Base-by-base conservation (phyloP, 805 yeast genomes). In the Torulaspora gathmanii region DNA sequence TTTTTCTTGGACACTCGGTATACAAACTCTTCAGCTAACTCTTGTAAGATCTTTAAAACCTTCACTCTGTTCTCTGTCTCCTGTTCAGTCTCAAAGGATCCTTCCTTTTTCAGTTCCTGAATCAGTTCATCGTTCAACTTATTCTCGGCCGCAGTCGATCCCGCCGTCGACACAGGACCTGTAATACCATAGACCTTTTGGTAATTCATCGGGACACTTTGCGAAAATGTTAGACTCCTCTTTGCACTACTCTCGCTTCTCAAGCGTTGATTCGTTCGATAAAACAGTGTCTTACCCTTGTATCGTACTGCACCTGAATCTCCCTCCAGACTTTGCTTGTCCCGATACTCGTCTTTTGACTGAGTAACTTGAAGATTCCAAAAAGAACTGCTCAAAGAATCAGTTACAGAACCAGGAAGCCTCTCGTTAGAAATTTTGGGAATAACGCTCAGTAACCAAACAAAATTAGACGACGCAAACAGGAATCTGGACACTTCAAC, bases 1-100 rank as follows among this genome's bases (percentile, higher is more conserved):
- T 85, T 89, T 50, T 74, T 78, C 52, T 78, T 74, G 3, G 95
- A 83, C 7, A 89, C 97, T 11, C 69, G 76, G 57, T 79, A 85
- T 1, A 93, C 99, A 67, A 91, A 91, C 52, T 83, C 86, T 56
- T 83, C 78, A 0, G 86, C 78, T 56, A 93, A 59, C 51, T 78
- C 74, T 62, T 93, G 98, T 50, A 93, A 65, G 5, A 75, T 70
- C 39, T 75, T 72, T 31, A 93, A 72, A 8, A 87, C 91, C 51
- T 83, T 80, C 2, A 80, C 85, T 60, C 99, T 75, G 58, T 82
- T 86, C 52, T 75, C 79, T 0, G 97, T 86, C 42, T 86, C 97
- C 11, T 71, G 76, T 60, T 88, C 96, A 39, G 83, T 72, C 65
- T 93, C 99, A 63, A 93, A 93, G 1, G 96, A 88, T 3, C 90